These are phyloP conservation scores for Phoma sp. DNA, from an alignment of 2,329 filamentous ascomycete genomes.

Conservation along the genomic window DNA sequence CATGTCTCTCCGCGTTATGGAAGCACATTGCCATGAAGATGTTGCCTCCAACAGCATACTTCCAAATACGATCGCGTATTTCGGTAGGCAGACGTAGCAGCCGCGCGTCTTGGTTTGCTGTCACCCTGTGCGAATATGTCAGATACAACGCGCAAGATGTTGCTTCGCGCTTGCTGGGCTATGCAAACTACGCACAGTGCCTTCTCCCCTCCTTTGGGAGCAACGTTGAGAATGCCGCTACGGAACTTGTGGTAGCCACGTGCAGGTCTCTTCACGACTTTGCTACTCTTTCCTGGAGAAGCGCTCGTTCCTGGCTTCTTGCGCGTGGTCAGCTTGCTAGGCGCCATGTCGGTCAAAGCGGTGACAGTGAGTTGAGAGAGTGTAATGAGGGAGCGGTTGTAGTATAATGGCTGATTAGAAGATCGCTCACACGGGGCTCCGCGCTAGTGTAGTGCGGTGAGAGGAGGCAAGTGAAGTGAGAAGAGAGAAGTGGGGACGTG, in stretches of 20 bases:
- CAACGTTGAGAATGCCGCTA: slow-evolving; percentile 23
- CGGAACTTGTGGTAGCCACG: slow-evolving; percentile 25
- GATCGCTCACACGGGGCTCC: no score
- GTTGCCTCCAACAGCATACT: slow-evolving; percentile 17
- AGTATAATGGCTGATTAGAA: not conserved
- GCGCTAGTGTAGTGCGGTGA: no score
- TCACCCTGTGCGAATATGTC: not conserved
- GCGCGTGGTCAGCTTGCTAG: not conserved
- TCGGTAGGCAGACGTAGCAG: slow-evolving; percentile 22
- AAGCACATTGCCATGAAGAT: not conserved
- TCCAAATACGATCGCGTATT: slow-evolving; percentile 24
- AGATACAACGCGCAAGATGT: not conserved
- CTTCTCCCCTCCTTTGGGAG: slow-evolving; percentile 20
- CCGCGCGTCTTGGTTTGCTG: slow-evolving; percentile 10
- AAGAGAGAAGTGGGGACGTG: no score
- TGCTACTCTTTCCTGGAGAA: not conserved
- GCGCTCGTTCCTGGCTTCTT: not conserved
- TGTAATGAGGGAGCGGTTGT: not conserved
- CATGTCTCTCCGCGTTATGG: not conserved
- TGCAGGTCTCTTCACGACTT: slow-evolving; percentile 18
- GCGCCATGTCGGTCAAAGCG: slow-evolving; percentile 7
- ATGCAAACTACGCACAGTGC: slow-evolving; percentile 8
- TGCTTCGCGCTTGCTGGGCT: no score
- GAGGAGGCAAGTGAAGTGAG: no score
- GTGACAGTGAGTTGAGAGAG: not conserved